phyloP scores from a whole-genome alignment of 441 rosid genomes.

The Gossypium davidsonii region DNA sequence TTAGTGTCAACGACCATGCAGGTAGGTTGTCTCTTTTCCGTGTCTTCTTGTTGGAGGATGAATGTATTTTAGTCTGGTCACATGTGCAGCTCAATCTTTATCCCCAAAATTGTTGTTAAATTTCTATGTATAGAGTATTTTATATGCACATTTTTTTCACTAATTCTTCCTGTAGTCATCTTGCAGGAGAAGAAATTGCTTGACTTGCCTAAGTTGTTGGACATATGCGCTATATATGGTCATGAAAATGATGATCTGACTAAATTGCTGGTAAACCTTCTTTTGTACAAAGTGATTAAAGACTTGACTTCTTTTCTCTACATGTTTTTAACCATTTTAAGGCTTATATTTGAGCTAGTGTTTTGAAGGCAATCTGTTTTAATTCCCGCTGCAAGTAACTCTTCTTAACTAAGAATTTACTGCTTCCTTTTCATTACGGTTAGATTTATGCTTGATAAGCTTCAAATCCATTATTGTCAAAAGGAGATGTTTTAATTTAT shows the following conservation, averaged over 20 bases:
- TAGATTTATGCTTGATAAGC: neutral
- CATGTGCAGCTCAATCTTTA: neutral
- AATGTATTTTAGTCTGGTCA: neutral
- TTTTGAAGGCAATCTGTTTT: neutral
- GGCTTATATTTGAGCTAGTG: neutral
- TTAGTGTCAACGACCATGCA: conserved; percentile 67
- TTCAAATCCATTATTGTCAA: neutral
- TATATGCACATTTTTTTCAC: conserved; percentile 34
- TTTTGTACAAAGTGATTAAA: neutral
- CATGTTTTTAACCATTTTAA: neutral
- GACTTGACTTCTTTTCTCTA: neutral
- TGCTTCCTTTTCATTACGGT: neutral
- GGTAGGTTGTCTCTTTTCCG: conserved; percentile 30
- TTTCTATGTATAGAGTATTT: neutral
- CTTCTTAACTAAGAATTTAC: neutral
- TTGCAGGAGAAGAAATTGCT: conserved; percentile 91
- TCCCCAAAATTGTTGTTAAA: neutral
- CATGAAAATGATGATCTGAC: conserved; percentile 87
- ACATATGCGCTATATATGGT: conserved; percentile 85
- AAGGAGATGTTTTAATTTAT: neutral
- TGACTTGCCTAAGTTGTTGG: conserved; percentile 90
- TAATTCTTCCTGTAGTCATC: conserved; percentile 54
- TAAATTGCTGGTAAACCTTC: conserved; percentile 51
- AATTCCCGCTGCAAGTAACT: neutral
- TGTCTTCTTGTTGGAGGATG: neutral